These are phyloP conservation scores for Kwoniella heveanensis DNA, from an alignment of 768 basidiomycete genomes.

Conservation along the genomic window DNA sequence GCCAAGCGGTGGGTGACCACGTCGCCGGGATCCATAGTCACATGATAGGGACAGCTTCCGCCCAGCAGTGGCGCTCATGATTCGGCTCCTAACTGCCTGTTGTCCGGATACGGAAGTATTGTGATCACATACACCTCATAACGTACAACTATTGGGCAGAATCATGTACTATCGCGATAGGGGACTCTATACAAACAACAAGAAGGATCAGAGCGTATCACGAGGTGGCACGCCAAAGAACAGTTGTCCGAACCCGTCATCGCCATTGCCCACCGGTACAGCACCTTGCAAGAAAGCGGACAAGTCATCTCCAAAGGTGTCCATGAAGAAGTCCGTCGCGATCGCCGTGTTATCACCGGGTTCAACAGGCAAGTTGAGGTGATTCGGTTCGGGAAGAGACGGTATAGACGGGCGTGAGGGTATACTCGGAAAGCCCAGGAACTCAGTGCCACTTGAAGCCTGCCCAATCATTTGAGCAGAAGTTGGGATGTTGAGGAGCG, in stretches of 20 bases:
- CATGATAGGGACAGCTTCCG: too few species aligned
- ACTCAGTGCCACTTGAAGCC: not conserved
- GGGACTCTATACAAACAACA: too few species aligned
- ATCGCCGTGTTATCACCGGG: not conserved
- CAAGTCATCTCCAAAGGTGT: conserved; percentile 28
- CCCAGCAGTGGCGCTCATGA: too few species aligned
- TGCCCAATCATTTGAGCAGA: not conserved
- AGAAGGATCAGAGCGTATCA: not conserved
- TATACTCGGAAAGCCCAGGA: not conserved
- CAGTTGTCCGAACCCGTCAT: conserved; percentile 5
- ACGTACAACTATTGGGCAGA: not conserved
- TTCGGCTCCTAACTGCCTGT: not conserved
- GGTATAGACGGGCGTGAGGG: not conserved
- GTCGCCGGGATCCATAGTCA: too few species aligned
- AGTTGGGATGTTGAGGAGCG: not conserved
- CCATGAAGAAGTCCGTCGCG: conserved; percentile 12
- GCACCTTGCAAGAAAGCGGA: conserved; percentile 27
- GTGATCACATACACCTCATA: not conserved
- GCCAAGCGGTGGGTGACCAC: too few species aligned
- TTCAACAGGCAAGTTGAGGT: not conserved
- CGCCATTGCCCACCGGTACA: conserved; percentile 10
- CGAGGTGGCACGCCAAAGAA: conserved; percentile 1
- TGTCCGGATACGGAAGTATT: not conserved
- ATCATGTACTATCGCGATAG: not conserved
- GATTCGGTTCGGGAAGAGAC: not conserved